Evolutionary conservation across 116 monocot species (phyloP).

Genomic region (Zostera marina): DNA sequence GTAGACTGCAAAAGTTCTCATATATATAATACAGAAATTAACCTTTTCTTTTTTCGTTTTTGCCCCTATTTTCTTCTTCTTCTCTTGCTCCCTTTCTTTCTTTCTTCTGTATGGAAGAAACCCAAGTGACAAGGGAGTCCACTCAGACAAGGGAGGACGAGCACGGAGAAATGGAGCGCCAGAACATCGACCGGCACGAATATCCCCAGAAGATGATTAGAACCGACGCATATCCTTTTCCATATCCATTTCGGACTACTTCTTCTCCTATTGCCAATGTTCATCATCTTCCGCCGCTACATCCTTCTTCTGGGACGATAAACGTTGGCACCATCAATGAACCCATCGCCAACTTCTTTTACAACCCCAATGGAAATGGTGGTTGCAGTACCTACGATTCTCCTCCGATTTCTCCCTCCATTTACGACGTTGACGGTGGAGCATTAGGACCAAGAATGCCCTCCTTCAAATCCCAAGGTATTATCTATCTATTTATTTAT

Average conservation of each 20-base stretch:
- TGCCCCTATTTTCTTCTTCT: not conserved
- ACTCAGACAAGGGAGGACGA: not conserved
- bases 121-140: not conserved
- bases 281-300: constrained; percentile 1
- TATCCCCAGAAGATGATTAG: constrained; percentile 13
- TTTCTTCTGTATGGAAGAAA: constrained; percentile 1
- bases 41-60: not conserved
- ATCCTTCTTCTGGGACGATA: not conserved
- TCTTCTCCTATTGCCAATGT: not conserved
- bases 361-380: not conserved
- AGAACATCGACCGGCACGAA: not conserved
- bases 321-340: not conserved
- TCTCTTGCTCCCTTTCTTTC: no score
- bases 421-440: not conserved
- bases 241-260: not conserved
- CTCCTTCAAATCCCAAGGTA: constrained; percentile 6
- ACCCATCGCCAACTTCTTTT: not conserved
- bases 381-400: not conserved
- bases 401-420: not conserved
- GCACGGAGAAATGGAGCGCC: not conserved
- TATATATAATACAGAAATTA: not conserved
- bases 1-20: not conserved
- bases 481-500: no score
- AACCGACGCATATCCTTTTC: constrained; percentile 4
- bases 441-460: not conserved